Conservation (phyloP, 805 yeast species). For the Wickerhamomyces queroliae region DNA sequence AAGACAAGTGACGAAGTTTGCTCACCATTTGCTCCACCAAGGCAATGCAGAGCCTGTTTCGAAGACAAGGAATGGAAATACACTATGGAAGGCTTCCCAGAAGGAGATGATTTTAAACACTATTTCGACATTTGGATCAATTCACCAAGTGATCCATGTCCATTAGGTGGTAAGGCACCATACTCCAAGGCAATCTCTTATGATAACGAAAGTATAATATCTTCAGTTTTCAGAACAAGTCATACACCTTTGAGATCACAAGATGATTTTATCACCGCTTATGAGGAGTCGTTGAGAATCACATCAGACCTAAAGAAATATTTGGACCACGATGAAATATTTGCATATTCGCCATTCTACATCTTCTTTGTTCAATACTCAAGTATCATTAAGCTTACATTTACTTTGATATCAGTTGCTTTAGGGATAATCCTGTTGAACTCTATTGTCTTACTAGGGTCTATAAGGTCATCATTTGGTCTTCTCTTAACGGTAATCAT, state of each 20-base stretch:
- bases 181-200: conserved; percentile 56
- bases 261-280: conserved; percentile 76
- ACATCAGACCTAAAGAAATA: conserved; percentile 43
- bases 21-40: conserved; percentile 56
- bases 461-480: conserved; percentile 51
- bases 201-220: conserved; percentile 35
- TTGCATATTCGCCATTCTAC: conserved; percentile 92
- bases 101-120: conserved; percentile 60
- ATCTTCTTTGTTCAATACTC: conserved; percentile 87
- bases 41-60: conserved; percentile 72
- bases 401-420: conserved; percentile 49
- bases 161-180: conserved; percentile 94
- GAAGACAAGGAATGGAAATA: conserved; percentile 59
- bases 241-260: conserved; percentile 81
- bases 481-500: conserved; percentile 53
- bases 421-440: conserved; percentile 43
- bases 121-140: conserved; percentile 79
- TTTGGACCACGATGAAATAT: conserved; percentile 45
- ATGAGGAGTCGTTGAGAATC: conserved; percentile 63
- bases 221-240: conserved; percentile 73
- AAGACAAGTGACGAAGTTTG: conserved; percentile 57
- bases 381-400: conserved; percentile 54
- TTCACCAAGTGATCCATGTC: conserved; percentile 84
- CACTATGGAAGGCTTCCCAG: conserved; percentile 81
- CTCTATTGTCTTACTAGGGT: conserved; percentile 59